Evolutionary conservation across 2,329 filamentous ascomycete species (phyloP).

Genomic region (Hypoxylon rubiginosum): DNA sequence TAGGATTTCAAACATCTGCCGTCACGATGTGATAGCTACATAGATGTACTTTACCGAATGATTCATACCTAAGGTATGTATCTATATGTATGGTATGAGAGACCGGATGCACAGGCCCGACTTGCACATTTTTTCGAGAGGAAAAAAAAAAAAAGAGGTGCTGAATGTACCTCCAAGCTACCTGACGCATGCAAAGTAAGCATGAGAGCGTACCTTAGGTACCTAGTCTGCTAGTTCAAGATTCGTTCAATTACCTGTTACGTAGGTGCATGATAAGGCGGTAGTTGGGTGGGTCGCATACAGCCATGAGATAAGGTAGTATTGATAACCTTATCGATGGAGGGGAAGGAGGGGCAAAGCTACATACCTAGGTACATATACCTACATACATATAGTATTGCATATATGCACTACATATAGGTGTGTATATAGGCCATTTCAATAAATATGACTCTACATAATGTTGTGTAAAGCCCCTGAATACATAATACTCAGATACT

Average conservation of each 20-base stretch:
- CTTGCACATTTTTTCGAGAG: background rate
- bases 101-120: background rate
- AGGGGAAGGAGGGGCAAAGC: slow-evolving; percentile 17
- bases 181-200: background rate
- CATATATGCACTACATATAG: no score
- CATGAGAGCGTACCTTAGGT: background rate
- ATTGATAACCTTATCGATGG: slow-evolving; percentile 5
- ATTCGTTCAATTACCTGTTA: background rate
- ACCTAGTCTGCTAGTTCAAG: background rate
- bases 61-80: background rate
- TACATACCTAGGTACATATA: background rate
- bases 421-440: no score
- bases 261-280: background rate
- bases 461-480: background rate
- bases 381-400: no score
- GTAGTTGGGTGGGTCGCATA: background rate
- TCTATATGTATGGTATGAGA: background rate
- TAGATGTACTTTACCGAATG: background rate
- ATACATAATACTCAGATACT: background rate
- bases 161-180: background rate
- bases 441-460: no score
- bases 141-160: background rate
- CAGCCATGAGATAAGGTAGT: background rate
- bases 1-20: background rate
- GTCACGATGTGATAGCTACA: background rate